phyloP scores from a whole-genome alignment of 73 alveolate genomes.

The Tetrahymena malaccensis region DNA sequence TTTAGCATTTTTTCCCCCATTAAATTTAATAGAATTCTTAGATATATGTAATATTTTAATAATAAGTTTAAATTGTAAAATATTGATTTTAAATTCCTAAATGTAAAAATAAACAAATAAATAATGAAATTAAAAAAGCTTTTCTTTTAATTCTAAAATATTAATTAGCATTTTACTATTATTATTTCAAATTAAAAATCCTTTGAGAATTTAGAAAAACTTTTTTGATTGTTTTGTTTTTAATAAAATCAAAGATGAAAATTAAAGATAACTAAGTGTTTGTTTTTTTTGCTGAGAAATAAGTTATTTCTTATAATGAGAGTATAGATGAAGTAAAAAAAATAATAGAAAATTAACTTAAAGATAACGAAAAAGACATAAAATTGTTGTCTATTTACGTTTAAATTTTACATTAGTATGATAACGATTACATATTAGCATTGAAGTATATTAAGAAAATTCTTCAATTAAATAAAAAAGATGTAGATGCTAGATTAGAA shows the following conservation, averaged over 20 bases:
- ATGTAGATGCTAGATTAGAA: not conserved
- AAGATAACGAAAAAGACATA: not conserved
- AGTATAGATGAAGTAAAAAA: not conserved
- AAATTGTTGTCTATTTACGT: not conserved
- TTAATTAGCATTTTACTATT: no score
- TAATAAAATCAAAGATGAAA: no score
- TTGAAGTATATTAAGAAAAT: not conserved
- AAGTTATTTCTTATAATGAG: not conserved
- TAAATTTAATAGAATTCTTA: no score
- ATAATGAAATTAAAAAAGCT: no score
- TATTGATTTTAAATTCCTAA: no score
- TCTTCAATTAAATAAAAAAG: not conserved
- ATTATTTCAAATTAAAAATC: no score
- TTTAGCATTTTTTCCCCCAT: no score
- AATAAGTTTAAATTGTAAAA: no score
- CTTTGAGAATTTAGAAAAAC: no score
- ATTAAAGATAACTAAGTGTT: not conserved
- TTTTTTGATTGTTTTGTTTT: not conserved
- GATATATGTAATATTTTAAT: no score
- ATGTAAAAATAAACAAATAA: no score
- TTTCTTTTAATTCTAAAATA: no score
- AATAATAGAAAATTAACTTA: not conserved
- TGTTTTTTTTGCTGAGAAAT: not conserved
- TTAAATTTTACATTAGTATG: not conserved
- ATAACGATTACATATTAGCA: not conserved